Evolutionary conservation across 2,329 filamentous ascomycete genomes (phyloP), one percentile per base, ranked within the genome.

Genomic region (Penicillium sclerotiorum): DNA sequence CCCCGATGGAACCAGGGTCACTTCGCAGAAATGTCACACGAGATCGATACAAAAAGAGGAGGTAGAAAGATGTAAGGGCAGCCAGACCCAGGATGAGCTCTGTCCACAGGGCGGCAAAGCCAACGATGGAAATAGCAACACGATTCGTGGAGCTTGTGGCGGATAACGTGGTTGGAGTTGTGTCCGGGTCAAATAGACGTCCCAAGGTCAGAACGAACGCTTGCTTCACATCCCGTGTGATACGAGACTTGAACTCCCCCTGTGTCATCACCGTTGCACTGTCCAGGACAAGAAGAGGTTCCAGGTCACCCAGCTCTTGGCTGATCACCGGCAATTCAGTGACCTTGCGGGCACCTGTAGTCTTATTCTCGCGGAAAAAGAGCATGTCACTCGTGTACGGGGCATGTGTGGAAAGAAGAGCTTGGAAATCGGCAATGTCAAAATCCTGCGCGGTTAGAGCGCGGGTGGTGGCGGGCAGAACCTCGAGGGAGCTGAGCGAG

Each of bases 331-430:
- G 66, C 8, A 69, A 44, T 36, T 68, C 65, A 0, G 63, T 69
- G 9, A 68, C 46, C 1, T 50, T 61, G 2, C 61, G 62, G 23
- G 54, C 56, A 5, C 61, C 62, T 2, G 61, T 61, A 1, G 64
- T 68, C 11, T 50, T 41, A 27, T 69, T 68, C 17, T 62, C 53
- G 15, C 55, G 46, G 25, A 69, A 59, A 36, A 68, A 69, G 8
- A 69, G 46, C 55, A 67, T 62, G 23, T 69, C 66, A 45, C 66
- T 68, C 9, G 65, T 69, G 39, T 66, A 69, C 1, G 64, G 61
- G 5, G 65, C 62, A 17, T 65, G 62, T 22, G 68, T 53, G 1
- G 63, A 61, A 4, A 70, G 51, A 4, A 69, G 53, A 5, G 58
- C 59, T 21, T 68, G 63, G 22, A 70, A 70, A 5, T 66, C 57